Evolutionary conservation across 371 early-diverging fungal genomes (phyloP).

Genomic region (Mortierella sp.): DNA sequence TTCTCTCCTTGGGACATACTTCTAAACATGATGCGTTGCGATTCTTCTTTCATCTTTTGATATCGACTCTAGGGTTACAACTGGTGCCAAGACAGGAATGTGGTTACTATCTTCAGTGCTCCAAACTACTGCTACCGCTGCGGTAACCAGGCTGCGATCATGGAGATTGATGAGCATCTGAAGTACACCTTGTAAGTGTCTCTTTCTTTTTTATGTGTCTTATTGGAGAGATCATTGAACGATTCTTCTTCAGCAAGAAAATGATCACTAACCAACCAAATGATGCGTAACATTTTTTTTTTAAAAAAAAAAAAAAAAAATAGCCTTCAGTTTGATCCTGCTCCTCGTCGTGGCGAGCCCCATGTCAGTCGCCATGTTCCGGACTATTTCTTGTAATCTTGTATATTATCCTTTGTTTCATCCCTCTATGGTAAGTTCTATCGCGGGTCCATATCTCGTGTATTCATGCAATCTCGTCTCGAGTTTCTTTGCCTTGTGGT

Average conservation of each 20-base stretch:
- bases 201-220: neutral
- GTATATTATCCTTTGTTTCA: constrained; percentile 17
- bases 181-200: constrained; percentile 93
- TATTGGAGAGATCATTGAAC: no score
- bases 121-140: constrained; percentile 99
- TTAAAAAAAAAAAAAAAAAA: neutral
- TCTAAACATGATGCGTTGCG: neutral
- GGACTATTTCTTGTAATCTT: constrained; percentile 95
- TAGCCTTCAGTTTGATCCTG: constrained; percentile 98
- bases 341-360: constrained; percentile 98
- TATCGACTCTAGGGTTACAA: constrained; percentile 80
- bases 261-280: neutral
- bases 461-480: no score
- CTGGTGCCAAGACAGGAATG: constrained; percentile 98
- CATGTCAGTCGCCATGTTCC: constrained; percentile 98
- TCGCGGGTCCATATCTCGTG: no score
- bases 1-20: no score
- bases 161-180: constrained; percentile 97
- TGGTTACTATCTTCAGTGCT: constrained; percentile 99
- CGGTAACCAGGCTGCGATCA: constrained; percentile 96
- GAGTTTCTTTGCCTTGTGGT: no score
- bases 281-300: neutral
- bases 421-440: neutral
- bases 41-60: neutral
- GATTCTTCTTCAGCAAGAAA: no score